These are phyloP conservation scores for Guillardia theta DNA, from an alignment of 78 protist genomes.

Conservation along the genomic window DNA sequence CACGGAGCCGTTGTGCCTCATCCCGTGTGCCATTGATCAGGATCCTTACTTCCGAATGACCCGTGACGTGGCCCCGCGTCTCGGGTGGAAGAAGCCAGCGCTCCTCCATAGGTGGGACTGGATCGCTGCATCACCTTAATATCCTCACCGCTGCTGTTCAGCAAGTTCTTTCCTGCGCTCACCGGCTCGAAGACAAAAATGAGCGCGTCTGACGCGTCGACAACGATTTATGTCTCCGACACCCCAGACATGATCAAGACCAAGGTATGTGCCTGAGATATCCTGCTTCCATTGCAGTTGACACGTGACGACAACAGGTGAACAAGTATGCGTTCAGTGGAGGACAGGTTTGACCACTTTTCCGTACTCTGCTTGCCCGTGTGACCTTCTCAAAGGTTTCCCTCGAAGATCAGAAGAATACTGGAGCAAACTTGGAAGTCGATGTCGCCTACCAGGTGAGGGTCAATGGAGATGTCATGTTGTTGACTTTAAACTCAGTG, in stretches of 20 bases:
- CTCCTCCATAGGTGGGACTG: conserved; percentile 68
- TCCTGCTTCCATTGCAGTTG: neutral
- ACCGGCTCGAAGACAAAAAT: conserved; percentile 71
- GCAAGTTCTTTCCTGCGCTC: conserved; percentile 96
- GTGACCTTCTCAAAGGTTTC: too few species aligned
- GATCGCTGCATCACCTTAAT: neutral
- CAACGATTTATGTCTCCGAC: conserved; percentile 94
- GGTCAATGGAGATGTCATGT: too few species aligned
- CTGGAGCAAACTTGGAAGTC: neutral
- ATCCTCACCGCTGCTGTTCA: neutral
- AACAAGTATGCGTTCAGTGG: conserved; percentile 93
- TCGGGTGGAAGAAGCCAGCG: conserved; percentile 91
- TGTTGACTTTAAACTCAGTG: neutral
- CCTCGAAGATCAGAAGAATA: conserved; percentile 71
- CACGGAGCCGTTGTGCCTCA: conserved; percentile 84
- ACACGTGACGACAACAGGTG: conserved; percentile 41
- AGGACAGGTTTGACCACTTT: too few species aligned
- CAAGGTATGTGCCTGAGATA: conserved; percentile 44
- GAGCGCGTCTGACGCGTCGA: conserved; percentile 79
- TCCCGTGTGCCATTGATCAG: conserved; percentile 99
- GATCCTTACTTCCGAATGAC: conserved; percentile 99
- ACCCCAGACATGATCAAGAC: conserved; percentile 81
- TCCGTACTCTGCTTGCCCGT: too few species aligned
- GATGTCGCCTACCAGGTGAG: neutral
- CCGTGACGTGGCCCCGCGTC: conserved; percentile 93